A percentile compares a stretch with the other conserved stretches of the same genome.
Evolutionary conservation across 73 alveolate genomes (phyloP).

Genomic region (Effrenium voratum): DNA sequence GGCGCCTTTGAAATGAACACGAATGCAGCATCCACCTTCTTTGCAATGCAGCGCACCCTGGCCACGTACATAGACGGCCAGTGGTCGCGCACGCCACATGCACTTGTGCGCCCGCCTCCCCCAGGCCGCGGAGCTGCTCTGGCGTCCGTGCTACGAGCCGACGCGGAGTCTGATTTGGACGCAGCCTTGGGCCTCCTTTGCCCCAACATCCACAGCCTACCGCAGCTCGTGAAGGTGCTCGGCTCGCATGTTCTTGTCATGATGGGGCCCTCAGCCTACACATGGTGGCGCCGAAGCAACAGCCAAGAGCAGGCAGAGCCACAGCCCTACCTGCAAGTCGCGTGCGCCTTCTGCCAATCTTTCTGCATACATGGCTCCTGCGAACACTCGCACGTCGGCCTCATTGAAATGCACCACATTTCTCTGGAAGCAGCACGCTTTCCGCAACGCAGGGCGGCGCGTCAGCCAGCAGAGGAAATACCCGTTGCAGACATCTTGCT

Average conservation of each 20-base stretch:
- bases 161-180: not conserved
- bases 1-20: conserved; percentile 12
- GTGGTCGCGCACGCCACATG: conserved; percentile 5
- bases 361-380: not conserved
- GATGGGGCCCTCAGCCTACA: not conserved
- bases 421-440: not conserved
- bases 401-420: not conserved
- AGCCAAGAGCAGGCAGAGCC: not conserved
- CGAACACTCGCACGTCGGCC: not conserved
- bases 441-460: not conserved
- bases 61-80: no score
- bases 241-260: not conserved
- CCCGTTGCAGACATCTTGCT: not conserved
- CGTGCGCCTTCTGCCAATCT: not conserved
- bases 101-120: not conserved
- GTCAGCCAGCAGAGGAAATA: not conserved
- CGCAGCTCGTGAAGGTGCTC: not conserved
- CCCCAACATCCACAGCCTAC: not conserved
- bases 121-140: not conserved
- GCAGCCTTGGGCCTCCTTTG: not conserved
- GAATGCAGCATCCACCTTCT: not conserved
- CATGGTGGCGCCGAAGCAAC: not conserved
- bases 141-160: not conserved
- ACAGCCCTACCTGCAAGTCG: not conserved
- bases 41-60: conserved; percentile 19